Base-by-base conservation (phyloP, 345 rosid species). In the Hypericum androsaemum region DNA sequence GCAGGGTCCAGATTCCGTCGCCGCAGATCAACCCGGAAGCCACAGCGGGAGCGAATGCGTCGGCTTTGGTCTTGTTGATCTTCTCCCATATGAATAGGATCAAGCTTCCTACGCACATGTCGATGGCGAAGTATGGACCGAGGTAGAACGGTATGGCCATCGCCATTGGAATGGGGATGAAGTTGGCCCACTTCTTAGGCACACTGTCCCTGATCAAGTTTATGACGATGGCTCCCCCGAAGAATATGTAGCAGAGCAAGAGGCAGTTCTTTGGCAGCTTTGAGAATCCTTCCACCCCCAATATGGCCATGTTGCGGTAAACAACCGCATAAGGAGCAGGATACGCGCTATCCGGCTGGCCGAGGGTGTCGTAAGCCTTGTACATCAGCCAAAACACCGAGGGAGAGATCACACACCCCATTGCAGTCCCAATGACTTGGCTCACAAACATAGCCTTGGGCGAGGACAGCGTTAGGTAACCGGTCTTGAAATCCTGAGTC, bases 121-220 rank as follows among this genome's bases (percentile, higher is more conserved):
- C 88, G 12, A 88, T 88, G 5, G 94, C 84, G 37, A 88, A 88
- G 64, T 78, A 84, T 0, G 86, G 76, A 0, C 96, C 97, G 0
- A 88, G 12, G 69, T 80, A 88, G 53, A 88, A 85, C 0, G 97
- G 95, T 57, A 88, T 82, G 0, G 97, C 97, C 90, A 88, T 84
- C 37, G 88, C 88, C 95, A 84, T 84, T 0, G 95, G 97, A 22
- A 77, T 57, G 6, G 97, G 97, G 5, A 88, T 70, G 50, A 64
- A 81, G 48, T 60, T 61, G 8, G 80, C 71, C 68, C 69, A 63
- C 41, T 49, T 67, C 45, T 64, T 80, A 35, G 64, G 62, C 3
- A 65, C 37, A 37, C 46, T 35, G 35, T 88, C 95, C 59, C 63
- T 79, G 39, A 80, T 40, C 0, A 70, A 43, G 61, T 85, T 88